Base-by-base conservation (phyloP, 441 rosid species). In the Populus hybrid region DNA sequence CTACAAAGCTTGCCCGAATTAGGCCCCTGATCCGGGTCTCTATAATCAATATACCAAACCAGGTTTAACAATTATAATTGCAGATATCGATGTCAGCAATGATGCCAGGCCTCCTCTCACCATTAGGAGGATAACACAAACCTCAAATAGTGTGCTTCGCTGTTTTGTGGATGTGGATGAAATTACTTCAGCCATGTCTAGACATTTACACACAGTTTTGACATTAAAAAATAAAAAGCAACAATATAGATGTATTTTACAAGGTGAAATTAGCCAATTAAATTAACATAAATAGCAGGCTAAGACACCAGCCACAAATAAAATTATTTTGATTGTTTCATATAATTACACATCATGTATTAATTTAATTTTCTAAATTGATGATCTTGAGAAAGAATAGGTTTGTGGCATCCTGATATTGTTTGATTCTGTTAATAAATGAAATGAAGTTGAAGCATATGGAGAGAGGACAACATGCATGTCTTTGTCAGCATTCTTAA, bases 361-460 rank as follows among this genome's bases (percentile, higher is more conserved):
- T 26, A 26, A 26, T 26, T 26, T 26, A 26, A 1, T 26, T 26
- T 26, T 26, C 28, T 26, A 26, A 26, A 26, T 26, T 26, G 28
- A 26, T 26, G 28, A 26, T 26, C 28, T 26, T 26, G 28, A 26
- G 26, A 74, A 79, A 32, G 91, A 81, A 75, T 81, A 87, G 59
- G 80, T 66, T 65, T 76, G 81, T 21, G 69, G 7, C 73, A 82
- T 79, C 83, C 80, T 79, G 70, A 88, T 77, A 74, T 76, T 35
- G 32, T 38, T 78, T 11, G 89, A 78, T 65, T 88, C 88, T 24
- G 79, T 88, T 76, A 89, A 80, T 79, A 92, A 76, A 85, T 93
- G 97, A 26, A 89, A 79, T 8, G 97, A 87, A 77, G 94, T 89
- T 59, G 90, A 81, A 1, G 98, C 89, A 75, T 83, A 70, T 0